Evolutionary conservation across 2,329 filamentous ascomycete species (phyloP).

Genomic region (Pleurostoma richardsiae): DNA sequence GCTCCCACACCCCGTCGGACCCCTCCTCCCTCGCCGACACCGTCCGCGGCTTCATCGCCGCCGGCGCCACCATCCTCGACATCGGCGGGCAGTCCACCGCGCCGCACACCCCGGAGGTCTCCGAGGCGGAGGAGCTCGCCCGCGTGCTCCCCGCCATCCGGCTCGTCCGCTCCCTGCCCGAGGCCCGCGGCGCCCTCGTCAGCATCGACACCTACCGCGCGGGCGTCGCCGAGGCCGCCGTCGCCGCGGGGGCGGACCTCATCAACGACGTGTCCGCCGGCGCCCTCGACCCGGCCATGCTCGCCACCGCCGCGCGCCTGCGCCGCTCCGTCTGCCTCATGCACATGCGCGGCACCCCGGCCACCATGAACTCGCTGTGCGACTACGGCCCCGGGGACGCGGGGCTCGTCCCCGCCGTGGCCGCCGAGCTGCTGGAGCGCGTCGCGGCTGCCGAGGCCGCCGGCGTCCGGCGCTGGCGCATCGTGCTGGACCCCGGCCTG

Average conservation of each 20-base stretch:
- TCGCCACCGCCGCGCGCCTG: slow-evolving; percentile 70
- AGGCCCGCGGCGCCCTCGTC: slow-evolving; percentile 61
- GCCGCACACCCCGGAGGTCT: slow-evolving; percentile 65
- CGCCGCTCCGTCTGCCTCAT: slow-evolving; percentile 77
- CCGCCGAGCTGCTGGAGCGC: slow-evolving; percentile 62
- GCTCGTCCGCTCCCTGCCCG: slow-evolving; percentile 63
- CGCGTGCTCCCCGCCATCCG: slow-evolving; percentile 77
- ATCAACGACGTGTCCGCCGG: slow-evolving; percentile 94
- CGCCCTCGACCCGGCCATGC: slow-evolving; percentile 72
- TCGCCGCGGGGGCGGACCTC: slow-evolving; percentile 78
- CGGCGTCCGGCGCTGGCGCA: slow-evolving; percentile 86
- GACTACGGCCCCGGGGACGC: slow-evolving; percentile 43
- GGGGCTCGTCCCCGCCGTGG: slow-evolving; percentile 62
- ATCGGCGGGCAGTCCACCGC: slow-evolving; percentile 91
- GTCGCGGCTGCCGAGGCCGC: slow-evolving; percentile 71
- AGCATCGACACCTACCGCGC: slow-evolving; percentile 93
- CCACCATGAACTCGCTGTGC: slow-evolving; percentile 69
- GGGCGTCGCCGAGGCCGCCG: slow-evolving; percentile 69
- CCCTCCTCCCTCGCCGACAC: slow-evolving; percentile 46
- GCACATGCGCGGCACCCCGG: slow-evolving; percentile 89
- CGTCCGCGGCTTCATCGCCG: slow-evolving; percentile 55
- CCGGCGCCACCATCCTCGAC: slow-evolving; percentile 81
- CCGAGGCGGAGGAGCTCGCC: slow-evolving; percentile 66
- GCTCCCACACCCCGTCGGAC: slow-evolving; percentile 49
- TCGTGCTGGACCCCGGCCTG: slow-evolving; percentile 88